phyloP scores from a whole-genome alignment of 2,329 filamentous ascomycete species.

The Colletotrichum abscissum region DNA sequence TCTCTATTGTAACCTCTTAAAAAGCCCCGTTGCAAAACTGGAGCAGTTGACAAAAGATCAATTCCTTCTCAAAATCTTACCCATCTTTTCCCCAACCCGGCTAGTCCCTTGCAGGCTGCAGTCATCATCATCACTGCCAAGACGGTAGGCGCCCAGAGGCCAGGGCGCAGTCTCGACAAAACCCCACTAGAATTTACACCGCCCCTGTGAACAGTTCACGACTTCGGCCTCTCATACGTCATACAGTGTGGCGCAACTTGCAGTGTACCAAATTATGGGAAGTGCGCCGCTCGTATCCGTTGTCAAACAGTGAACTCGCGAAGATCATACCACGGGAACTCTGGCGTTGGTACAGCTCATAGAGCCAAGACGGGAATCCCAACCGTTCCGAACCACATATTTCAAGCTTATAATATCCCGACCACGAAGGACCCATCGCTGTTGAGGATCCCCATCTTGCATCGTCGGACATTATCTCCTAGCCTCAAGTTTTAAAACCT shows the following conservation, averaged over 20 bases:
- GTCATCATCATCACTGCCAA: not conserved
- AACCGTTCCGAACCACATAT: not conserved
- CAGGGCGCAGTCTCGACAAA: not conserved
- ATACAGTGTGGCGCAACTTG: not conserved
- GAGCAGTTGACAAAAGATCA: not conserved
- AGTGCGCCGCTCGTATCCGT: rapidly evolving
- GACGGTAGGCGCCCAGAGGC: not conserved
- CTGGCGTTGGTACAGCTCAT: not conserved
- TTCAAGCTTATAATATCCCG: not conserved
- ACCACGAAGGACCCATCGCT: not conserved
- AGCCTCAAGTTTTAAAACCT: not conserved
- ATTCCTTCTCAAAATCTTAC: not conserved
- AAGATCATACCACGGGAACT: not conserved
- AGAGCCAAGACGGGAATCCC: not conserved
- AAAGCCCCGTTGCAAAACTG: not conserved
- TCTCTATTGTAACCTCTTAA: not conserved
- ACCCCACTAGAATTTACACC: not conserved
- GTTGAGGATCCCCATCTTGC: not conserved
- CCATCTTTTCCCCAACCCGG: not conserved
- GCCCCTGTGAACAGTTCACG: not conserved
- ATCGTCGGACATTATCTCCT: not conserved
- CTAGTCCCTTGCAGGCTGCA: not conserved
- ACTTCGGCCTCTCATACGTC: not conserved
- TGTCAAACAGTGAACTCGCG: too few species aligned
- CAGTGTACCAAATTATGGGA: not conserved